Percentiles rank a stretch among this genome's conserved stretches.
These are phyloP conservation scores for Penicillium sp. DNA, from an alignment of 2,329 filamentous ascomycete species.

Conservation along the genomic window DNA sequence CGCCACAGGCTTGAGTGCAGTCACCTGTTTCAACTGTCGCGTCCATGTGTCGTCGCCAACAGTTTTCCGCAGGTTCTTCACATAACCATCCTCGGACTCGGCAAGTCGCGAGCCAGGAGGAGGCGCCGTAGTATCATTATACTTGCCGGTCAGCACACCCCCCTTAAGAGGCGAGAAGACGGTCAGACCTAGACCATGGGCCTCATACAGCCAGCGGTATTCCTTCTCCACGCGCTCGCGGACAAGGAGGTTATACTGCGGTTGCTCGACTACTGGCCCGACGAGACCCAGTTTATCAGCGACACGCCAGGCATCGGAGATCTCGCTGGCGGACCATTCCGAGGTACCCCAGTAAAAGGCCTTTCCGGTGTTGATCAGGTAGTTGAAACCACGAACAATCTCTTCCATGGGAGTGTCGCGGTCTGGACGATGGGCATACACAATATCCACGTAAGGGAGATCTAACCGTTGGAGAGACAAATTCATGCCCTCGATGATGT, in stretches of 20 bases:
- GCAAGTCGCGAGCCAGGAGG: slow-evolving; percentile 63
- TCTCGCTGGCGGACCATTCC: slow-evolving; percentile 69
- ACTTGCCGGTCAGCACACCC: slow-evolving; percentile 69
- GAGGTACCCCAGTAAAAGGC: slow-evolving; percentile 74
- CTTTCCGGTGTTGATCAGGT: slow-evolving; percentile 69
- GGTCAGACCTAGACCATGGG: slow-evolving; percentile 65
- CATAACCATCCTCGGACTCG: slow-evolving; percentile 60
- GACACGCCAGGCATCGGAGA: slow-evolving; percentile 65
- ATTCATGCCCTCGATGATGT: slow-evolving; percentile 69
- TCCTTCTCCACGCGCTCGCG: slow-evolving; percentile 68
- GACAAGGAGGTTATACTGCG: slow-evolving; percentile 67
- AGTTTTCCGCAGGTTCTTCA: slow-evolving; percentile 50
- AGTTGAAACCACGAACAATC: slow-evolving; percentile 71
- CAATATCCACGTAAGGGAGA: slow-evolving; percentile 70
- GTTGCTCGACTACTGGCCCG: slow-evolving; percentile 69
- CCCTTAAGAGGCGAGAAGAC: slow-evolving; percentile 65
- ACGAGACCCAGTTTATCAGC: slow-evolving; percentile 65
- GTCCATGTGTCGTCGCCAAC: slow-evolving; percentile 47
- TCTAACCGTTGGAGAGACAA: slow-evolving; percentile 64
- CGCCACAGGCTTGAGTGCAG: slow-evolving; percentile 63
- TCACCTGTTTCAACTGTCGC: slow-evolving; percentile 27
- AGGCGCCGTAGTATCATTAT: slow-evolving; percentile 57
- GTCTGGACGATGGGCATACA: slow-evolving; percentile 72
- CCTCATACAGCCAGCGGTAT: slow-evolving; percentile 63
- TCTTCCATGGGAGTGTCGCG: slow-evolving; percentile 71